A percentile compares a stretch with the other conserved stretches of the same genome.
These are phyloP conservation scores for Dendrothele bispora DNA, from an alignment of 768 basidiomycete genomes.

Conservation along the genomic window DNA sequence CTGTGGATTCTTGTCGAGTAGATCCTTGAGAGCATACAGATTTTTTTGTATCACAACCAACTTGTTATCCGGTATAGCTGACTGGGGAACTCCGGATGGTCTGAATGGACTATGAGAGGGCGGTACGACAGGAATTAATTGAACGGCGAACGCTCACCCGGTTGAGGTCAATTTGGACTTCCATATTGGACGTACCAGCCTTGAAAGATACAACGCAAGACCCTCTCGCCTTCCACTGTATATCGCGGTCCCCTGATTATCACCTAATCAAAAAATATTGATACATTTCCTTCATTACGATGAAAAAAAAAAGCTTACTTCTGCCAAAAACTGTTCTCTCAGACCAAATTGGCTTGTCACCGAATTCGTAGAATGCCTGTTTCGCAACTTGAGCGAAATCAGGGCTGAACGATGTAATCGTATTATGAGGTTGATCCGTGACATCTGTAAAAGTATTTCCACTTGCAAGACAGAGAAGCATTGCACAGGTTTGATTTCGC, in stretches of 20 bases:
- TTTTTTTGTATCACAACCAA: slow-evolving; percentile 80
- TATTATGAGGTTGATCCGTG: slow-evolving; percentile 42
- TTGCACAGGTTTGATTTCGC: slow-evolving; percentile 88
- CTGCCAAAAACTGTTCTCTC: slow-evolving; percentile 78
- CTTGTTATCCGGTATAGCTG: slow-evolving; percentile 60
- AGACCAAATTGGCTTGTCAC: slow-evolving; percentile 80
- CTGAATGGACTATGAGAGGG: slow-evolving; percentile 25
- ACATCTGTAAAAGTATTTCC: slow-evolving; percentile 79
- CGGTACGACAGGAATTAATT: slow-evolving; percentile 5
- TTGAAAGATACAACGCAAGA: slow-evolving; percentile 81
- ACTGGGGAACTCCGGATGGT: slow-evolving; percentile 46
- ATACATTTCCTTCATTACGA: not conserved
- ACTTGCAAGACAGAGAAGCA: slow-evolving; percentile 84
- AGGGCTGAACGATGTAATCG: slow-evolving; percentile 52
- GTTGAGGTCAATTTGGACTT: slow-evolving; percentile 69
- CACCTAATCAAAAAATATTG: slow-evolving; percentile 39
- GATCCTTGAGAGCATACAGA: slow-evolving; percentile 70
- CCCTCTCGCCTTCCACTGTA: slow-evolving; percentile 92
- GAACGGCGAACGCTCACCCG: slow-evolving; percentile 42
- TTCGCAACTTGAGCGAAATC: slow-evolving; percentile 75
- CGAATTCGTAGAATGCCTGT: slow-evolving; percentile 84
- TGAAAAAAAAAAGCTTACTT: slow-evolving; percentile 37
- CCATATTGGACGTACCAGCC: slow-evolving; percentile 88
- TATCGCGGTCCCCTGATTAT: slow-evolving; percentile 68
- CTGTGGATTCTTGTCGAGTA: slow-evolving; percentile 80